These are phyloP conservation scores for Danielozyma ontarioensis DNA, from an alignment of 805 yeast species.

Conservation along the genomic window DNA sequence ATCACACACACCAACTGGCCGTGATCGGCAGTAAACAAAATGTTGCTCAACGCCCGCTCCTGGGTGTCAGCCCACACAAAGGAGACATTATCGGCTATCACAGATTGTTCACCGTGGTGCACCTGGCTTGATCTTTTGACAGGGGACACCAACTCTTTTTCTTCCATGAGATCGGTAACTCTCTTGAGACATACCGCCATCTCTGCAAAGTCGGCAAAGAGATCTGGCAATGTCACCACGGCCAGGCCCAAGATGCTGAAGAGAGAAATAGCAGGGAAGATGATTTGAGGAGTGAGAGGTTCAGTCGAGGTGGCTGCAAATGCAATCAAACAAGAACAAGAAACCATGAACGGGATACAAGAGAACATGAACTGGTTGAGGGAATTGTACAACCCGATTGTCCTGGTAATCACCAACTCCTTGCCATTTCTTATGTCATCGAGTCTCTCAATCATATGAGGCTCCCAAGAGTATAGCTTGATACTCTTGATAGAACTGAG, in stretches of 20 bases:
- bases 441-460: conserved; percentile 31
- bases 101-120: conserved; percentile 19
- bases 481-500: conserved; percentile 33
- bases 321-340: conserved; percentile 27
- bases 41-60: conserved; percentile 25
- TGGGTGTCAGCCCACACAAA: conserved; percentile 26
- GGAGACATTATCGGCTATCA: conserved; percentile 23
- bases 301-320: conserved; percentile 19
- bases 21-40: conserved; percentile 26
- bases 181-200: conserved; percentile 28
- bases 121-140: conserved; percentile 13
- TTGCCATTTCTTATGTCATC: conserved; percentile 28
- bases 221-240: conserved; percentile 26
- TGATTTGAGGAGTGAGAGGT: conserved; percentile 30
- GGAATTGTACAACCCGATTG: conserved; percentile 29
- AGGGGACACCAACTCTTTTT: conserved; percentile 29
- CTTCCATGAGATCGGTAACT: conserved; percentile 24
- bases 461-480: conserved; percentile 40
- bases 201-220: conserved; percentile 23
- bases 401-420: conserved; percentile 24
- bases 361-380: conserved; percentile 30
- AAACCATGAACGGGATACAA: conserved; percentile 33
- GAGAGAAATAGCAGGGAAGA: conserved; percentile 37
- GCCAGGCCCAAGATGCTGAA: conserved; percentile 34
- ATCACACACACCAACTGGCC: conserved; percentile 37